Base-by-base conservation (phyloP, 495 filamentous ascomycete species). In the Astrothelium subdiscretum region DNA sequence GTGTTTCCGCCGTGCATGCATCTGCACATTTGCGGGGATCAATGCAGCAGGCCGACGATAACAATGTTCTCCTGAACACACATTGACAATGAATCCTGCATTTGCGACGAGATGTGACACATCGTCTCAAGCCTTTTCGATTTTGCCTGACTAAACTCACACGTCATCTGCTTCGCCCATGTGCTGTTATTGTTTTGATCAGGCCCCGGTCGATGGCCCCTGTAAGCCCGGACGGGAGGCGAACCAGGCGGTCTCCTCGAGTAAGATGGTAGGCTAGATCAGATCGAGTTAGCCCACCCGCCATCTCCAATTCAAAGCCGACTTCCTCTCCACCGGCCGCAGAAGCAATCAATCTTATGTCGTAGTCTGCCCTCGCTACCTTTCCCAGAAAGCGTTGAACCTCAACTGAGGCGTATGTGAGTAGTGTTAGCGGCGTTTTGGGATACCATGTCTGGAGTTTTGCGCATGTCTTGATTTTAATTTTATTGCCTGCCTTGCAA, bases 261-360 rank as follows among this genome's bases (percentile, higher is more conserved):
- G 48, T 20, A 8, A 54, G 20, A 29, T 29, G 3, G 12, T 24
- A 20, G 20, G 26, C 48, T 29, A 54, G 11, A 2, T 24, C 20
- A 24, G 8, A 54, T 29, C 24, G 24, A 24, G 24, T 3, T 54
- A 54, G 48, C 48, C 2, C 20, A 22, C 3, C 48, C 48, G 48
- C 48, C 22, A 54, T 54, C 48, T 20, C 20, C 48, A 26, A 29
- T 54, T 20, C 48, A 76, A 63, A 26, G n/a, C n/a, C 72, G 70
- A 31, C 66, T 69, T 48, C 71, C 72, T 51, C 66, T 69, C 2
- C 27, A 73, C 77, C 43, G 82, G 80, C 32, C 90, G 85, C 71
- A 95, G 90, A 75, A 88, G 20, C n/a, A 18, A 48, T n/a, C n/a
- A n/a, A n/a, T n/a, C n/a, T n/a, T n/a, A n/a, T n/a, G n/a, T n/a